Evolutionary conservation across 2,329 filamentous ascomycete genomes (phyloP).

Genomic region (Tolypocladium guangdongense): DNA sequence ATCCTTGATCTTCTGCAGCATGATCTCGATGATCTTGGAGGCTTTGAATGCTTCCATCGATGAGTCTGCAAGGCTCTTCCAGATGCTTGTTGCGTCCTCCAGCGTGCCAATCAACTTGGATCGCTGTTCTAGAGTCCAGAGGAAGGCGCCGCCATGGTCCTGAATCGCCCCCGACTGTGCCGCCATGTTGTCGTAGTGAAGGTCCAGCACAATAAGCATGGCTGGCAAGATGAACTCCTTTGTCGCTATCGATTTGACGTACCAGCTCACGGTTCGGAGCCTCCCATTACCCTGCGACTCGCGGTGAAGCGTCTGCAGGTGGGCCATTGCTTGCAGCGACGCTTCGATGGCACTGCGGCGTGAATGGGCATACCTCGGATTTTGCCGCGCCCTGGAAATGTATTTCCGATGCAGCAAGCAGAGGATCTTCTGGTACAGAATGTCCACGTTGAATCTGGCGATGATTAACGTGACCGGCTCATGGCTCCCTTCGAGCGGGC

Average conservation of each 20-base stretch:
- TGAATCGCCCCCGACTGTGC: conserved; percentile 26
- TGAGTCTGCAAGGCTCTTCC: conserved; percentile 63
- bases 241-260: conserved; percentile 66
- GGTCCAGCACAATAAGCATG: conserved; percentile 73
- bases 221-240: conserved; percentile 80
- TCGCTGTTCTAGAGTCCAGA: conserved; percentile 50
- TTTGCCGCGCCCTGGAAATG: conserved; percentile 64
- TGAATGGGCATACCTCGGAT: conserved; percentile 74
- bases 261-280: conserved; percentile 64
- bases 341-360: conserved; percentile 77
- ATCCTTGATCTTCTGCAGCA: conserved; percentile 63
- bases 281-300: conserved; percentile 65
- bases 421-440: conserved; percentile 79
- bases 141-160: conserved; percentile 33
- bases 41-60: conserved; percentile 91
- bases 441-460: conserved; percentile 73
- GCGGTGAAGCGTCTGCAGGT: conserved; percentile 63
- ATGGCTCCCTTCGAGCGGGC: conserved; percentile 60
- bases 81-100: conserved; percentile 64
- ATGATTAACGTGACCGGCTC: conserved; percentile 81
- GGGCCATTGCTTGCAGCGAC: conserved; percentile 68
- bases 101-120: conserved; percentile 68
- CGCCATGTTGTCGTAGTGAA: conserved; percentile 56
- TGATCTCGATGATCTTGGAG: conserved; percentile 65
- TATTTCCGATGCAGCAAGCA: conserved; percentile 86